Conservation (phyloP, 345 rosid genomes). For the Citrus reticulata region DNA sequence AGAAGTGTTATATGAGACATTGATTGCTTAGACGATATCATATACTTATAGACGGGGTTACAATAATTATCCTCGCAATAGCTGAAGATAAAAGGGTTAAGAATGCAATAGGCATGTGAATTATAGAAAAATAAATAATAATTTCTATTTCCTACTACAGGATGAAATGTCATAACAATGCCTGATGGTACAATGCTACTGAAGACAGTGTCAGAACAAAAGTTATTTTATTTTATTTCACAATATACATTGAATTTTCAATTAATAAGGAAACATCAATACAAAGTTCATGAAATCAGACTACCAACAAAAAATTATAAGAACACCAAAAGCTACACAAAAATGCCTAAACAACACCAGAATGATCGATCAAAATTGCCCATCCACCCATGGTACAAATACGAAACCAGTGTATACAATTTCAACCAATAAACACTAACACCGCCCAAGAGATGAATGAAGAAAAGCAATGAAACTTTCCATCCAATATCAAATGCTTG, state of each 20-base stretch:
- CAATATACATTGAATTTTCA: neutral
- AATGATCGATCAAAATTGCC: neutral
- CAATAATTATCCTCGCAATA: neutral
- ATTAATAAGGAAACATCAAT: neutral
- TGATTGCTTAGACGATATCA: neutral
- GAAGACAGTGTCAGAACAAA: slow-evolving; percentile 8
- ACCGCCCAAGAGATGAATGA: neutral
- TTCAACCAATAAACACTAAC: neutral
- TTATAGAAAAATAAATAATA: neutral
- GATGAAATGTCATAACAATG: neutral
- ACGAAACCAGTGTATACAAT: neutral
- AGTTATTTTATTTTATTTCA: neutral
- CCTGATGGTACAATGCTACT: neutral
- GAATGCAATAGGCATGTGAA: neutral
- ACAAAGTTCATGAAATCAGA: neutral
- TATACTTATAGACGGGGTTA: neutral
- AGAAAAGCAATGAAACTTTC: neutral
- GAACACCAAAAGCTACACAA: neutral
- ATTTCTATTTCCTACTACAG: neutral
- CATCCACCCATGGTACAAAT: neutral
- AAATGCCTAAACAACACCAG: neutral
- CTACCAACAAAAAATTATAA: neutral
- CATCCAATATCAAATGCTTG: slow-evolving; percentile 11
- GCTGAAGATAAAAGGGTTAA: neutral
- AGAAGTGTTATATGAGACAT: too few species aligned